Conservation (phyloP, 108 stramenopile species). For the Mediolabrus comicus region DNA sequence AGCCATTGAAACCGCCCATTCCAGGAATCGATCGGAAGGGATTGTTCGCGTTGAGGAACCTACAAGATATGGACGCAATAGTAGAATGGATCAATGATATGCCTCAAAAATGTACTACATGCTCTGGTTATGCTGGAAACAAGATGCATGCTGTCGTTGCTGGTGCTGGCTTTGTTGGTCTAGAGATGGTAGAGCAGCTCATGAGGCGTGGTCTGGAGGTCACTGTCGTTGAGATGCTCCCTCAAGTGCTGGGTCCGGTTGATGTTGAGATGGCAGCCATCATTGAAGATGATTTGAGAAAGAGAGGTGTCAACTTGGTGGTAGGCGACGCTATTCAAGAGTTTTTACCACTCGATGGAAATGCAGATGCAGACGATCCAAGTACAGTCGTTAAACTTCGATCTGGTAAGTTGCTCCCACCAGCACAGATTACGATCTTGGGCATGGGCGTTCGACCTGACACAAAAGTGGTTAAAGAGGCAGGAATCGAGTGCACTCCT, state of each 20-base stretch:
- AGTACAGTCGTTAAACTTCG: constrained; percentile 52
- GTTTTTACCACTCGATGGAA: constrained; percentile 40
- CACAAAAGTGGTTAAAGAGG: constrained; percentile 53
- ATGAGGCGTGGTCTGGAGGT: constrained; percentile 56
- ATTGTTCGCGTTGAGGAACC: constrained; percentile 59
- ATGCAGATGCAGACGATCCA: constrained; percentile 33
- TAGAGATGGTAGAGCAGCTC: constrained; percentile 79
- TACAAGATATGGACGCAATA: constrained; percentile 74
- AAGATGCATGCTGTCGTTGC: constrained; percentile 67
- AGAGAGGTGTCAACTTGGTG: constrained; percentile 56
- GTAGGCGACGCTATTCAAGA: constrained; percentile 58
- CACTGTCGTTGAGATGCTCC: constrained; percentile 67
- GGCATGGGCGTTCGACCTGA: constrained; percentile 71
- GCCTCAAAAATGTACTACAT: constrained; percentile 8
- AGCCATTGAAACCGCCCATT: constrained; percentile 71
- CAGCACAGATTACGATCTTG: constrained; percentile 65
- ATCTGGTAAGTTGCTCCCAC: constrained; percentile 55
- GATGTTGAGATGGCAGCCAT: constrained; percentile 71
- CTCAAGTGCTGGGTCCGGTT: constrained; percentile 60
- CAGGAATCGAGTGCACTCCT: constrained; percentile 56
- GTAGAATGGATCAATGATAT: constrained; percentile 47
- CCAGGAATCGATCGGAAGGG: constrained; percentile 64
- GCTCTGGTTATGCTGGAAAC: neutral
- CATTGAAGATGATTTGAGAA: constrained; percentile 50
- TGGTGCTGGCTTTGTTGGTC: constrained; percentile 71